A percentile compares a stretch with the other conserved stretches of the same genome.
These are phyloP conservation scores for Erucastrum elatum DNA, from an alignment of 345 rosid species.

Conservation along the genomic window DNA sequence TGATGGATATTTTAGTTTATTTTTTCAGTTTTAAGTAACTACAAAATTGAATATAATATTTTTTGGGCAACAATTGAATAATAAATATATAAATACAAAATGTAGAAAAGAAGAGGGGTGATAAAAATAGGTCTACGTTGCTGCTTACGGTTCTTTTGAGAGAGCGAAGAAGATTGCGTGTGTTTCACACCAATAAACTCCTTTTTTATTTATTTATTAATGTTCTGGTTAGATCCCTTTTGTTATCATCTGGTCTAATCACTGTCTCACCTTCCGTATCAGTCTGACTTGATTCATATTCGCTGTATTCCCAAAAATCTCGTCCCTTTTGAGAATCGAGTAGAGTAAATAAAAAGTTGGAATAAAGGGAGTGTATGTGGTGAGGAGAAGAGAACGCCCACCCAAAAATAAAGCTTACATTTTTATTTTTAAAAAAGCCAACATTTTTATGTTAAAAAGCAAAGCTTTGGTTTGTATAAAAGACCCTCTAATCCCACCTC, in stretches of 20 bases:
- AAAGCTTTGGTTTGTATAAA: too few species aligned
- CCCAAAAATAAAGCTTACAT: constrained; percentile 24
- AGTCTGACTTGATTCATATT: constrained; percentile 1
- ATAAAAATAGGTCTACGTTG: constrained; percentile 35
- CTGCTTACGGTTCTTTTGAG: constrained; percentile 49
- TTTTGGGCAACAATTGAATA: too few species aligned
- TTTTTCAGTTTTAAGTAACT: too few species aligned
- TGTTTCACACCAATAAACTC: constrained; percentile 31
- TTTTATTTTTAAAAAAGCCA: too few species aligned
- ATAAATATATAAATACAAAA: neutral
- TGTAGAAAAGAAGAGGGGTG: neutral
- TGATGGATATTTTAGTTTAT: too few species aligned
- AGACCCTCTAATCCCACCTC: too few species aligned
- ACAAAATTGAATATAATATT: too few species aligned
- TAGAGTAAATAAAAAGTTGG: constrained; percentile 18
- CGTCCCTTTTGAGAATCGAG: constrained; percentile 10
- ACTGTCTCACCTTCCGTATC: constrained; percentile 26
- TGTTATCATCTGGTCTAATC: constrained; percentile 24
- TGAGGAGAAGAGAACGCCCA: constrained; percentile 20
- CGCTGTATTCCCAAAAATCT: constrained; percentile 14
- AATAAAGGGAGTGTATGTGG: constrained; percentile 11
- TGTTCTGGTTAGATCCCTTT: constrained; percentile 3
- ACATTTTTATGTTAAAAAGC: too few species aligned
- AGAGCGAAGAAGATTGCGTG: constrained; percentile 53
- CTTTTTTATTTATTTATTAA: neutral